These are phyloP conservation scores for Chaetomidium leptoderma DNA, from an alignment of 495 filamentous ascomycete genomes.

Conservation along the genomic window DNA sequence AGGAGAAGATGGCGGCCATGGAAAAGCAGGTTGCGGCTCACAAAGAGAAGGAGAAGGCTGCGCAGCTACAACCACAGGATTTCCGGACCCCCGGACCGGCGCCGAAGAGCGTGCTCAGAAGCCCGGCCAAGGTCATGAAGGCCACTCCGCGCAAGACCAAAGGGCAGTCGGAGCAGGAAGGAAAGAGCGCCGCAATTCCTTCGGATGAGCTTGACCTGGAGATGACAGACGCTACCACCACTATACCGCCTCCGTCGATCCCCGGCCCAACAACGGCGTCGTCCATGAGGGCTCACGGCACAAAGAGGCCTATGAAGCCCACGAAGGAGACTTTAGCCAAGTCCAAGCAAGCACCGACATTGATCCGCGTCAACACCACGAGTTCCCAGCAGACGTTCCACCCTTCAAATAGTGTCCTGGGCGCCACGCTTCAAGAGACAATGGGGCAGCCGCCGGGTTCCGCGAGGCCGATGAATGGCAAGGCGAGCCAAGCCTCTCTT, in stretches of 20 bases:
- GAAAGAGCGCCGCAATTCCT: conserved; percentile 32
- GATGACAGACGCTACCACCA: conserved; percentile 48
- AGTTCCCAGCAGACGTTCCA: conserved; percentile 61
- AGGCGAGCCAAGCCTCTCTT: conserved; percentile 63
- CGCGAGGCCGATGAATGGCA: conserved; percentile 48
- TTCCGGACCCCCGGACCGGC: conserved; percentile 26
- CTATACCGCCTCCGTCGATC: conserved; percentile 53
- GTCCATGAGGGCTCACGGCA: conserved; percentile 49
- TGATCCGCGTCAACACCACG: conserved; percentile 71
- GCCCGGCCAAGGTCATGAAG: conserved; percentile 41
- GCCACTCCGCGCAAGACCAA: conserved; percentile 51
- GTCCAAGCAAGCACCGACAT: conserved; percentile 67
- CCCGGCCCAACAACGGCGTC: conserved; percentile 47
- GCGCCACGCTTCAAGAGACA: conserved; percentile 59
- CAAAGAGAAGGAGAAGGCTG: conserved; percentile 39
- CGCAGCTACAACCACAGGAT: conserved; percentile 16
- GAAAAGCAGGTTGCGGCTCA: conserved; percentile 42
- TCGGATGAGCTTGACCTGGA: conserved; percentile 45
- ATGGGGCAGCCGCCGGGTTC: conserved; percentile 43
- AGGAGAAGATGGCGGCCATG: conserved; percentile 49
- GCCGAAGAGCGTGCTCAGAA: conserved; percentile 23
- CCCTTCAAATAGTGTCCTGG: conserved; percentile 53
- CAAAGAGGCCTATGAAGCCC: conserved; percentile 65
- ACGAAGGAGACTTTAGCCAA: conserved; percentile 63
- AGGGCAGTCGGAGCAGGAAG: conserved; percentile 42